Evolutionary conservation across 495 filamentous ascomycete genomes (phyloP), one percentile per base, ranked within the genome.

Genomic region (Penicillium cosmopolitanum): DNA sequence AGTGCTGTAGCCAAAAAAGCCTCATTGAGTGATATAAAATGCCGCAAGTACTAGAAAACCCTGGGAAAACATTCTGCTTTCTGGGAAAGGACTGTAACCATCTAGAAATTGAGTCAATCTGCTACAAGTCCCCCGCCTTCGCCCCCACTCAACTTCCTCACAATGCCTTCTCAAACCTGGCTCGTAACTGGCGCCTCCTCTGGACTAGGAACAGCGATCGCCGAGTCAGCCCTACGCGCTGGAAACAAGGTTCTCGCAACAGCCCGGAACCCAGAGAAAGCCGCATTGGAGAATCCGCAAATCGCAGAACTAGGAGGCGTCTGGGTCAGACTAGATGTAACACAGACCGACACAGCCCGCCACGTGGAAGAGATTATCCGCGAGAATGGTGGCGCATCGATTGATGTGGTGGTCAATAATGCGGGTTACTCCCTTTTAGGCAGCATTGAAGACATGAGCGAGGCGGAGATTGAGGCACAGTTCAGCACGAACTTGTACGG

Each of bases 221-320:
- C 78, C 31, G 54, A 72, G 19, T 64, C 72, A 10, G 82, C 79
- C 28, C 78, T 86, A 8, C 48, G 58, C 10, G 72, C 76, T 15
- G 80, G 82, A 16, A 74, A 85, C 67, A 72, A 73, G 16, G 84
- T 87, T n/a, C 76, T 86, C 42, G 84, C 77, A 6, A 80, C 82
- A n/a, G 80, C 78, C 5, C 84, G 84, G 56, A 77, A 74, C 58
- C 65, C 71, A 1, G 67, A 71, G 2, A 72, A 68, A 50, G 75
- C 76, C 18, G 66, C 75, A 4, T 53, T 58, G 11, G 56, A 57
- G 15, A 61, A 65, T 28, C 43, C 47, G 2, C 57, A 66, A 10
- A 64, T 81, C 42, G 62, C 65, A 31, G 28, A 54, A 25, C 33
- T 64, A 5, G 71, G 72, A 9, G 71, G 68, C 4, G 63, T 33